Base-by-base conservation (phyloP, 768 basidiomycete genomes). In the Peribolospora kevripleyi region DNA sequence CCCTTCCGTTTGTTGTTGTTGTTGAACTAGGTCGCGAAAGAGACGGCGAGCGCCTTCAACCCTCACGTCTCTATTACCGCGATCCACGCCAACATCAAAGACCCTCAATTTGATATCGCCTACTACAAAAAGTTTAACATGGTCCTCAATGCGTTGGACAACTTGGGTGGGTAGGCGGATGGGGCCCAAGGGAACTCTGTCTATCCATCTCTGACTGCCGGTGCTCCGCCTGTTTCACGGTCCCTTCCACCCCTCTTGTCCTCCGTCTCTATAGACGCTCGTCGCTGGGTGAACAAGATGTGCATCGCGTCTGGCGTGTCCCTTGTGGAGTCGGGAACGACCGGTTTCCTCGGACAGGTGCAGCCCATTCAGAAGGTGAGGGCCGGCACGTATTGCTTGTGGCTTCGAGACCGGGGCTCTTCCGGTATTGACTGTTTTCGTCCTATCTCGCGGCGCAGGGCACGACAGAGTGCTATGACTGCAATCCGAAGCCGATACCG, bases 201-300 rank as follows among this genome's bases (percentile, higher is more conserved):
- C 50, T 40, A 6, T 46, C 5, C 38, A 38, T 39, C 42, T 51
- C 51, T 56, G 51, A 43, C 48, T 11, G 25, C 3, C 47, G 11
- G 11, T 4, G 9, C 50, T 52, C 13, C 52, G 38, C 25, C 47
- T 14, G 6, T 14, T 40, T 40, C 14, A 7, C 10, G 14, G 13
- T 38, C 4, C 9, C 38, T 25, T 14, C 52, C 49, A 52, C 48
- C 42, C 42, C 56, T 36, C 41, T 41, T 41, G 13, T 38, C 45
- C 39, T 36, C n/a, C 48, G 42, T 56, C 42, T 46, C 13, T 38
- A 10, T 57, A 88, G 90, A 93, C 66, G 90, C 91, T 6, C 78
- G 88, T 50, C 71, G 86, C 65, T 91, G 97, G 65, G 88, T 97
- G 51, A 97, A 97, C 71, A 82, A 81, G 65, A 88, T 98, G 80